Base-by-base conservation (phyloP, 495 filamentous ascomycete species). In the Aspergillus hancockii region DNA sequence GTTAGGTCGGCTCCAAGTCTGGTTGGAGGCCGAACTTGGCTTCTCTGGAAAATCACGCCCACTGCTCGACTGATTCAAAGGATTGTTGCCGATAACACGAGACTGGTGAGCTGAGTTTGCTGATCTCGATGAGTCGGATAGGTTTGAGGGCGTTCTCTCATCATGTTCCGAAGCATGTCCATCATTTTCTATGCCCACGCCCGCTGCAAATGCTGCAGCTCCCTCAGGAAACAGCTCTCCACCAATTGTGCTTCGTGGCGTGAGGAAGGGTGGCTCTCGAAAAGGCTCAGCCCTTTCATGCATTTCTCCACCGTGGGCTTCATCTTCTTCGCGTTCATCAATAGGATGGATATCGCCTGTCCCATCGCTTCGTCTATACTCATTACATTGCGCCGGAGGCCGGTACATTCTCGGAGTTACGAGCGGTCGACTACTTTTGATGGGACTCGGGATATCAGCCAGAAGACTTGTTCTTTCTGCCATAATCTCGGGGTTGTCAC, bases 241-340 rank as follows among this genome's bases (percentile, higher is more conserved):
- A 25, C 70, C 67, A 45, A 68, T 67, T 13, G 71, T 70, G 55
- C 64, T 70, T 25, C 64, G 63, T 12, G 71, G 68, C 8, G 72
- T 70, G 21, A 67, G 57, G 19, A 71, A 73, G 2, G 64, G 55
- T 1, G 64, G 60, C 21, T 71, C 64, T 22, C 63, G 47, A 30
- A 72, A 67, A 9, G 66, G 67, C 32, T 79, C 73, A 25, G 67
- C 57, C 2, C 67, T 60, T 16, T 70, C 72, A 2, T 54, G 52
- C 38, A 36, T 47, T 4, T 52, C 38, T 5, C 38, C 56, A 21
- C 36, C 38, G 32, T 69, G 59, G 6, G 69, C 73, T 34, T 79
- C 79, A 31, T 83, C 85, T 52, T 92, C 90, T 41, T 96, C 92
- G 7, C 75, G 78, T 70, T 91, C 88, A n/a, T 85, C 79, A 67